Evolutionary conservation across 441 rosid species (phyloP), one percentile per base, ranked within the genome.

Genomic region (Gossypium davidsonii): DNA sequence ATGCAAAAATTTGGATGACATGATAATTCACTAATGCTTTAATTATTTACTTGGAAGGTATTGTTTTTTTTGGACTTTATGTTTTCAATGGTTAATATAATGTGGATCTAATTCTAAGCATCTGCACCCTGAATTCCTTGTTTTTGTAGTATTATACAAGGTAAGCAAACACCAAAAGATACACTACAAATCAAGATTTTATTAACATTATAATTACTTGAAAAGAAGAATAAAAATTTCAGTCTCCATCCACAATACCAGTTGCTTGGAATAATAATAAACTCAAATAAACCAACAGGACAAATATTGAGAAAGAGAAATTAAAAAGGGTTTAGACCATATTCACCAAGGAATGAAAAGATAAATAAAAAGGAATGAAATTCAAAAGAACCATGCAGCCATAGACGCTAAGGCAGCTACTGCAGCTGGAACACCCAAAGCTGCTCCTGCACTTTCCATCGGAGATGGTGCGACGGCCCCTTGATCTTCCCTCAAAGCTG

Each of bases 391-490:
- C 69, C 78, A 83, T 42, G 86, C 78, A 63, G 76, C 63, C 42
- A 77, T 60, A 21, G 77, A 77, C 34, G 70, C 78, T 0, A 62
- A 0, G 57, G 71, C 71, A 6, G 86, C 81, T 18, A 75, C 69
- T 31, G 69, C 72, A 66, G 73, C 75, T 7, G 82, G 74, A 79
- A 70, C 74, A 3, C 76, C 67, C 1, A 80, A 53, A 69, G 78
- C 73, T 8, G 51, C 17, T 28, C 68, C 86, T 5, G 68, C 46
- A 56, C 81, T 80, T 66, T 79, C 72, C 79, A 83, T 74, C 0
- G 82, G 86, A 0, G 79, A 57, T 1, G 84, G 86, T 1, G 82
- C 76, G 0, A 72, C n/a, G 11, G 73, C 84, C 18, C 79, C 81
- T 6, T 62, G 28, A 49, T 80, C 77, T 72, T 77, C 70, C 37